phyloP scores from a whole-genome alignment of 1,139 yeast genomes.

The Schwanniomyces etchellsii region DNA sequence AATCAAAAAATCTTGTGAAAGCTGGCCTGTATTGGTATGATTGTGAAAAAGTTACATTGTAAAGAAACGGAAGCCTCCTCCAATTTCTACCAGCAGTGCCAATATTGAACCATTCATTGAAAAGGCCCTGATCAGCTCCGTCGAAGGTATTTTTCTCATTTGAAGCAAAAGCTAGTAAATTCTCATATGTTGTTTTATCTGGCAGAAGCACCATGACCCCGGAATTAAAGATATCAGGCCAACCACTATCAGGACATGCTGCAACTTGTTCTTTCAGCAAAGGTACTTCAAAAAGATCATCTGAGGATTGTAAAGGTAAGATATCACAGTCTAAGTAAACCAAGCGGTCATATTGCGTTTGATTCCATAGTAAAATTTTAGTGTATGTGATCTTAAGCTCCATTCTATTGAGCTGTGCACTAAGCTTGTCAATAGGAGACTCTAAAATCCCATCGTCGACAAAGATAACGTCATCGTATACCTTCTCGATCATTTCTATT shows the following conservation, averaged over 20 bases:
- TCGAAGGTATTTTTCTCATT: slow-evolving; percentile 53
- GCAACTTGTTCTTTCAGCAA: slow-evolving; percentile 37
- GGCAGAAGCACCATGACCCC: slow-evolving; percentile 77
- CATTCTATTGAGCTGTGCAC: slow-evolving; percentile 54
- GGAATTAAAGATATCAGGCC: slow-evolving; percentile 93
- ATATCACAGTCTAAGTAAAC: slow-evolving; percentile 83
- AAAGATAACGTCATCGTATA: slow-evolving; percentile 30
- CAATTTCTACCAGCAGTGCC: slow-evolving; percentile 33
- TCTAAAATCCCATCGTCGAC: slow-evolving; percentile 10
- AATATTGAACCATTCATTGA: slow-evolving; percentile 70
- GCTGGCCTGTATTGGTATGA: slow-evolving; percentile 87
- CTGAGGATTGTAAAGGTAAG: slow-evolving; percentile 43
- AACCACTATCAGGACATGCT: slow-evolving; percentile 91
- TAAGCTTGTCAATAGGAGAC: slow-evolving; percentile 21
- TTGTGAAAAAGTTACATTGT: slow-evolving; percentile 80
- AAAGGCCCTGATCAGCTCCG: slow-evolving; percentile 93
- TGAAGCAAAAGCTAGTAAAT: slow-evolving; percentile 34
- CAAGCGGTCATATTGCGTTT: slow-evolving; percentile 47
- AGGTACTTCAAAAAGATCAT: slow-evolving; percentile 26
- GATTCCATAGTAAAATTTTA: slow-evolving; percentile 69
- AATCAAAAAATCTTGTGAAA: slow-evolving; percentile 25
- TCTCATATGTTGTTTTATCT: slow-evolving; percentile 34
- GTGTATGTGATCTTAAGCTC: slow-evolving; percentile 70
- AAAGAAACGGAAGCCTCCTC: slow-evolving; percentile 72
- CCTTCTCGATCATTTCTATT: slow-evolving; percentile 17